Conservation (phyloP, 805 yeast genomes). For the Isabelozyma heimii region DNA sequence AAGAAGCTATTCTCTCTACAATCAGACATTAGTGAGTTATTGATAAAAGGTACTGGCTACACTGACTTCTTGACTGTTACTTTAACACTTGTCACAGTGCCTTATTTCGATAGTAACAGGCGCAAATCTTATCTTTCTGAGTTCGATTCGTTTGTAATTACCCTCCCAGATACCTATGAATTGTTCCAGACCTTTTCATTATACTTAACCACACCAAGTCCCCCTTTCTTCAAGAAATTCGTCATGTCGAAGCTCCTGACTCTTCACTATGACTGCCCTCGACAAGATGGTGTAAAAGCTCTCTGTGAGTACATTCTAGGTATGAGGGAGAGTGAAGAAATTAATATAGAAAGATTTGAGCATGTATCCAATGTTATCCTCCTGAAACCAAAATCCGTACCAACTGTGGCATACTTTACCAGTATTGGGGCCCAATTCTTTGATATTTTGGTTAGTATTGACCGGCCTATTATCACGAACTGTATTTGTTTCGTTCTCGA, state of each 20-base stretch:
- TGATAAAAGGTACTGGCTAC: conserved; percentile 65
- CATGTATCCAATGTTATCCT: conserved; percentile 65
- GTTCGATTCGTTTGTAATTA: conserved; percentile 31
- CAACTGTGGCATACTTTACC: conserved; percentile 50
- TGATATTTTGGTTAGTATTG: conserved; percentile 53
- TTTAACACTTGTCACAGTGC: conserved; percentile 40
- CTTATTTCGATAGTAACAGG: conserved; percentile 18
- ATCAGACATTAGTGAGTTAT: conserved; percentile 50
- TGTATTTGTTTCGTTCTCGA: conserved; percentile 56
- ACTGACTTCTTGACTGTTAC: conserved; percentile 56
- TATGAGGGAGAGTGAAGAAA: conserved; percentile 66
- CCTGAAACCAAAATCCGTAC: conserved; percentile 54
- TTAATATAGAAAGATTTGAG: conserved; percentile 63
- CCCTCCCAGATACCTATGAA: conserved; percentile 61
- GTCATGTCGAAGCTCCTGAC: conserved; percentile 50
- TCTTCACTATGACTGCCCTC: conserved; percentile 53
- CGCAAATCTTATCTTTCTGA: conserved; percentile 5
- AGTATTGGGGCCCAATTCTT: conserved; percentile 65
- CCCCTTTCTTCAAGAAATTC: conserved; percentile 43
- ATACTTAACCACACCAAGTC: conserved; percentile 48
- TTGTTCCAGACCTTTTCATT: conserved; percentile 60
- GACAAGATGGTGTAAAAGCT: conserved; percentile 64
- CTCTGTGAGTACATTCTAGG: conserved; percentile 78
- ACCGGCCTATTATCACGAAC: conserved; percentile 58
- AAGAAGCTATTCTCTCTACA: conserved; percentile 30